phyloP scores from a whole-genome alignment of 129 eudicot species.

The Heracleum sosnowskyi region DNA sequence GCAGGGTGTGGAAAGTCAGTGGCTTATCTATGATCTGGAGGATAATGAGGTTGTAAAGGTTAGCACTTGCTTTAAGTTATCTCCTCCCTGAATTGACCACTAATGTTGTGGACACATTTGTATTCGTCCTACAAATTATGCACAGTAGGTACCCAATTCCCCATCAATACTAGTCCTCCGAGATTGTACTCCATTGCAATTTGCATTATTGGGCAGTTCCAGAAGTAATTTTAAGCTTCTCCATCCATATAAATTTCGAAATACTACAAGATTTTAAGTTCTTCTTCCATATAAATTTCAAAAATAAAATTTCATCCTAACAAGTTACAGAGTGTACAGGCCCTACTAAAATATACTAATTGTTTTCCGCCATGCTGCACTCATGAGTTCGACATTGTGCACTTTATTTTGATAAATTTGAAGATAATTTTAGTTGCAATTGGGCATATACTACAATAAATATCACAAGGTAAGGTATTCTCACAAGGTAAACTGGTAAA shows the following conservation, averaged over 20 bases:
- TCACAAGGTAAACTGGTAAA: no score
- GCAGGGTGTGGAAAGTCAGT: background rate
- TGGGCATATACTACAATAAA: no score
- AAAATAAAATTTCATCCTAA: background rate
- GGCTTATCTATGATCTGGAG: background rate
- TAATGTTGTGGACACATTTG: background rate
- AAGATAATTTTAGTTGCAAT: no score
- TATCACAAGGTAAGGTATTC: no score
- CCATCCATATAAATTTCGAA: no score
- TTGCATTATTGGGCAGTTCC: background rate
- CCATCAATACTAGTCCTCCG: background rate
- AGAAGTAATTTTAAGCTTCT: background rate
- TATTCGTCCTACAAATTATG: background rate
- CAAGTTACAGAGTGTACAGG: background rate
- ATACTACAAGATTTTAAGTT: no score
- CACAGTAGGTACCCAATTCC: background rate
- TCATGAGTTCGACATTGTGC: no score
- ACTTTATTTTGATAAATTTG: no score
- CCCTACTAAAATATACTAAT: no score
- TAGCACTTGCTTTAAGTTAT: background rate
- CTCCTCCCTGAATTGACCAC: background rate
- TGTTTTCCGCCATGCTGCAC: no score
- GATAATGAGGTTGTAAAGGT: background rate
- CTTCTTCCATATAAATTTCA: background rate
- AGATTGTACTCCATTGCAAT: background rate